phyloP scores from a whole-genome alignment of 1,139 yeast genomes.

The Pichia sp. region DNA sequence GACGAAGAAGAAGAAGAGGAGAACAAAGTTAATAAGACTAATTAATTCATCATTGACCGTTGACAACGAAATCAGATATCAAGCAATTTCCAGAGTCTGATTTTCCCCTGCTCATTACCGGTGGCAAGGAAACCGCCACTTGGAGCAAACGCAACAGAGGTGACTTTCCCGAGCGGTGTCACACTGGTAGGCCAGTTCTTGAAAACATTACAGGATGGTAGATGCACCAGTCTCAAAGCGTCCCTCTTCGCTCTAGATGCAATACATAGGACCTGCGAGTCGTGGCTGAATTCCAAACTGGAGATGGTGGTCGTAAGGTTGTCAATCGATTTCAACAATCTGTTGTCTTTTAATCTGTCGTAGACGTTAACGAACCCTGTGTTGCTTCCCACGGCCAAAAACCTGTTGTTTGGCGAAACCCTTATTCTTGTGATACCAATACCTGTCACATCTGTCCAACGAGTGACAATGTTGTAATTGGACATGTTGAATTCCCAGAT shows the following conservation, averaged over 20 bases:
- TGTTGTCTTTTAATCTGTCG: conserved; percentile 44
- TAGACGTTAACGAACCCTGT: conserved; percentile 89
- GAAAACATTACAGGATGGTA: conserved; percentile 83
- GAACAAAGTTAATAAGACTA: no score
- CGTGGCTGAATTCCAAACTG: conserved; percentile 68
- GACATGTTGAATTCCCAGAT: conserved; percentile 79
- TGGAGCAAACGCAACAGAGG: conserved; percentile 77
- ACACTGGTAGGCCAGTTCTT: conserved; percentile 97
- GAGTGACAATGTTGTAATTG: conserved; percentile 45
- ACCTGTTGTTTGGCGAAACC: conserved; percentile 53
- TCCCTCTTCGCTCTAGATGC: conserved; percentile 86
- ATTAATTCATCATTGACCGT: no score
- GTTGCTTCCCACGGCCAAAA: conserved; percentile 85
- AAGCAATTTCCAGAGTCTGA: conserved; percentile 81
- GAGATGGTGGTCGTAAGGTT: conserved; percentile 82
- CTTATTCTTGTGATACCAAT: conserved; percentile 75
- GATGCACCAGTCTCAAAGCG: conserved; percentile 79
- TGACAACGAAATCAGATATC: conserved; percentile 31
- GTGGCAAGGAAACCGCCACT: conserved; percentile 78
- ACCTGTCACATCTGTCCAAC: conserved; percentile 89
- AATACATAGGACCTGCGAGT: conserved; percentile 83
- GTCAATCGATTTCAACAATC: conserved; percentile 61
- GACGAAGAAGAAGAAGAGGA: neutral
- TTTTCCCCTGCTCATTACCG: conserved; percentile 89
- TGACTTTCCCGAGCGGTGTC: conserved; percentile 91